These are phyloP conservation scores for Saccharum spontaneum DNA, from an alignment of 176 grass and related monocot species.

Conservation along the genomic window DNA sequence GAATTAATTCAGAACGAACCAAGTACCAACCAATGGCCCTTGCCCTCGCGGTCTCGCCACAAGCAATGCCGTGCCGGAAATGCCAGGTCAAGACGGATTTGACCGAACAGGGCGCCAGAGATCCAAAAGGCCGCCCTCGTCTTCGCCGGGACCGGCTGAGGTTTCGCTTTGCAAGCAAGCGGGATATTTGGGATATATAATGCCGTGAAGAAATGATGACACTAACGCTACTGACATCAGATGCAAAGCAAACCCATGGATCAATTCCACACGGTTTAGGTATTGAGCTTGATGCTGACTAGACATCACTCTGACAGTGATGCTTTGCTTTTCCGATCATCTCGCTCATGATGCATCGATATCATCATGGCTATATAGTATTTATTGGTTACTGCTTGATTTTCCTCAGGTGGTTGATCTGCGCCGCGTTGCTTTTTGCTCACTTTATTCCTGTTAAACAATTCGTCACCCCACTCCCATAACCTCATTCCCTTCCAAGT, in stretches of 20 bases:
- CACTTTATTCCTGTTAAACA: conserved; percentile 27
- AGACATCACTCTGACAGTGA: background rate
- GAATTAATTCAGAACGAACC: background rate
- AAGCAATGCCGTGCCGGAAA: conserved; percentile 31
- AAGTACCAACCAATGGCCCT: background rate
- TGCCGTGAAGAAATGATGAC: background rate
- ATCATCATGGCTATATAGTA: background rate
- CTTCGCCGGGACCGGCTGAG: background rate
- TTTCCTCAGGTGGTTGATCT: conserved; percentile 43
- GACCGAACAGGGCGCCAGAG: background rate
- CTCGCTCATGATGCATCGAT: conserved; percentile 23
- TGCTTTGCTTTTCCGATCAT: background rate
- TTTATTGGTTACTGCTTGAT: conserved; percentile 1
- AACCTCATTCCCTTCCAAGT: background rate
- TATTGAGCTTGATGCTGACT: background rate
- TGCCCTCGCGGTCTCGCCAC: conserved; percentile 14
- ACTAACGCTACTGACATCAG: background rate
- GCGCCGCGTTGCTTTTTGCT: conserved; percentile 40
- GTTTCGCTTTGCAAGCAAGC: background rate
- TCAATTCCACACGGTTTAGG: conserved; percentile 19
- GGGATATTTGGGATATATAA: background rate
- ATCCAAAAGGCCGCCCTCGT: background rate
- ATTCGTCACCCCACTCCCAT: background rate
- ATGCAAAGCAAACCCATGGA: background rate
- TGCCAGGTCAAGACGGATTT: conserved; percentile 19